These are phyloP conservation scores for Hygrophorus russula DNA, from an alignment of 768 basidiomycete genomes.

Conservation along the genomic window DNA sequence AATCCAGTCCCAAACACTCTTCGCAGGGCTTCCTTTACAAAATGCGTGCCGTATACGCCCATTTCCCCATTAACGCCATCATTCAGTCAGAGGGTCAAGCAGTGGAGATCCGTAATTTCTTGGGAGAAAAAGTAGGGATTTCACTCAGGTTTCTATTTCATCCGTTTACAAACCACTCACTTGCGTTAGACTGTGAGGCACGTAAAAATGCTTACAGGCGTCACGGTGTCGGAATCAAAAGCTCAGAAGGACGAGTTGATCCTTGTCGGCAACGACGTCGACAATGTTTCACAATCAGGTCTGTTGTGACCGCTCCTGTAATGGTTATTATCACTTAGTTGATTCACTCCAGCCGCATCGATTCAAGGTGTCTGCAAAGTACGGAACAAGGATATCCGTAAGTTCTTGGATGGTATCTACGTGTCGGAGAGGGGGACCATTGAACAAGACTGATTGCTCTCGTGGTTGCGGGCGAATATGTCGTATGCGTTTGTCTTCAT, in stretches of 20 bases:
- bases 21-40: conserved; percentile 97
- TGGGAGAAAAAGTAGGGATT: conserved; percentile 75
- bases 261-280: conserved; percentile 90
- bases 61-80: conserved; percentile 99
- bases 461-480: not conserved
- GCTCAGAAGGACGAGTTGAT: conserved; percentile 92
- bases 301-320: not conserved
- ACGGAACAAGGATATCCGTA: conserved; percentile 99
- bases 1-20: not conserved
- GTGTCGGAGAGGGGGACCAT: conserved; percentile 76
- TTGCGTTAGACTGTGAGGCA: conserved; percentile 76
- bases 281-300: conserved; percentile 97
- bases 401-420: conserved; percentile 93
- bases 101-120: conserved; percentile 90
- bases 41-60: conserved; percentile 99
- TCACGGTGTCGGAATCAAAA: conserved; percentile 75
- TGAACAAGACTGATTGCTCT: conserved; percentile 25
- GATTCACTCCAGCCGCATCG: conserved; percentile 56
- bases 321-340: not conserved
- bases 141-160: not conserved
- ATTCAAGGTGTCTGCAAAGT: conserved; percentile 96
- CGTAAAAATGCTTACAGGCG: conserved; percentile 86
- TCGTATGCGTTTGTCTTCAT: not conserved
- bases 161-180: not conserved
- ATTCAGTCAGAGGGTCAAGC: conserved; percentile 63